phyloP scores from a whole-genome alignment of 1,284 basidiomycete species.

The Cutaneotrichosporon cavernicola region DNA sequence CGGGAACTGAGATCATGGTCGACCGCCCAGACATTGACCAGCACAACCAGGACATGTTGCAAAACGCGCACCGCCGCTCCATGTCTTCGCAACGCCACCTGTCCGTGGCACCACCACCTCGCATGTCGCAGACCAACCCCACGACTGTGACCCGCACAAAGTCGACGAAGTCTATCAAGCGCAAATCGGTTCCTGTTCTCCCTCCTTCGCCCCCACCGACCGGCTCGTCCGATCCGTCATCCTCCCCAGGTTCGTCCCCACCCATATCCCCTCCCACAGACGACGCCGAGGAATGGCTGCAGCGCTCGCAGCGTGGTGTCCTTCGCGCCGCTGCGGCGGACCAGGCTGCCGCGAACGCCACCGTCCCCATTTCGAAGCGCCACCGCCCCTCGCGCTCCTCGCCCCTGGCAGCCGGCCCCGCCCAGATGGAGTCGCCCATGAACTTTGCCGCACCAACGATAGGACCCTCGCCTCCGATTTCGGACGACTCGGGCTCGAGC shows the following conservation, averaged over 20 bases:
- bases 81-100: background rate
- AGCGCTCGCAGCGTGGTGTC: slow-evolving; percentile 27
- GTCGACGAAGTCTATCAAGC: background rate
- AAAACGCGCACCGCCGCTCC: background rate
- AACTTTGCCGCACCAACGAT: slow-evolving; percentile 7
- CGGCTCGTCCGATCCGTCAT: slow-evolving; percentile 6
- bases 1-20: background rate
- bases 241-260: slow-evolving; percentile 7
- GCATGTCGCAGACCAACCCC: slow-evolving; percentile 1
- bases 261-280: slow-evolving; percentile 2
- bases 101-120: background rate
- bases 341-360: slow-evolving; percentile 34
- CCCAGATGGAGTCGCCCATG: slow-evolving; percentile 2
- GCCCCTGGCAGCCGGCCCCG: slow-evolving; percentile 35
- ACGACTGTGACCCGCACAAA: background rate
- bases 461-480: background rate
- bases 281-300: slow-evolving; percentile 2
- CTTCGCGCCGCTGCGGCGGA: slow-evolving; percentile 42
- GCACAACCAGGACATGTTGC: background rate
- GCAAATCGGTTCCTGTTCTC: background rate
- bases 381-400: slow-evolving; percentile 49
- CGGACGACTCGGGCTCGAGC: slow-evolving; percentile 11
- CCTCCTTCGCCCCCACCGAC: background rate
- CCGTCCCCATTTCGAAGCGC: slow-evolving; percentile 31
- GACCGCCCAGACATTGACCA: slow-evolving; percentile 6